These are phyloP conservation scores for Craspedostauros australis DNA, from an alignment of 108 stramenopile genomes.

Conservation along the genomic window DNA sequence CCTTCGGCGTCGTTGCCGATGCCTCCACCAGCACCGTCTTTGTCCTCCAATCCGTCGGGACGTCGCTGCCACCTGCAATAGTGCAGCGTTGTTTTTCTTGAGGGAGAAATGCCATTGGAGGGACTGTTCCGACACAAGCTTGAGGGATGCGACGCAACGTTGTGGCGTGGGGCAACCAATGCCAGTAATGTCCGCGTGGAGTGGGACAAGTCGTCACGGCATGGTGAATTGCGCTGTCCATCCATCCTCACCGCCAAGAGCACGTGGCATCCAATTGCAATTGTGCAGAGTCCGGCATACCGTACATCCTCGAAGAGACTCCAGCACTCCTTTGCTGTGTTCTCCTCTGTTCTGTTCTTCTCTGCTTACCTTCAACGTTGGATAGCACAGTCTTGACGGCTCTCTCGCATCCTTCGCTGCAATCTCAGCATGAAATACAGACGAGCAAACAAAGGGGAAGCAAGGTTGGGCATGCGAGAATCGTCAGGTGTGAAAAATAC, in stretches of 20 bases:
- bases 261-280: not conserved
- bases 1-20: slow-evolving; percentile 42
- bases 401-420: slow-evolving; percentile 68
- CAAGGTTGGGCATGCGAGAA: no score
- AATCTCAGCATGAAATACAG: no score
- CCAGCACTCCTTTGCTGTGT: not conserved
- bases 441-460: no score
- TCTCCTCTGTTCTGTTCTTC: not conserved
- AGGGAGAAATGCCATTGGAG: not conserved
- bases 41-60: slow-evolving; percentile 65
- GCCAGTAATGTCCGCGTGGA: not conserved
- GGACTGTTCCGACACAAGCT: not conserved
- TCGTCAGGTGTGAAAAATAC: no score
- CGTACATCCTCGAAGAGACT: not conserved
- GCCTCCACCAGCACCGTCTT: slow-evolving; percentile 65
- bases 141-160: not conserved
- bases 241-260: not conserved
- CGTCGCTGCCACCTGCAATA: slow-evolving; percentile 45
- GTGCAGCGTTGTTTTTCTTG: not conserved
- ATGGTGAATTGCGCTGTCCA: no score
- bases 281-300: not conserved
- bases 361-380: slow-evolving; percentile 65
- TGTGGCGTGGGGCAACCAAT: not conserved
- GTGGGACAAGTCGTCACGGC: not conserved
- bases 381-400: slow-evolving; percentile 71